Evolutionary conservation across 192 early-diverging fungal genomes (phyloP).

Genomic region (Coemansia sp.): DNA sequence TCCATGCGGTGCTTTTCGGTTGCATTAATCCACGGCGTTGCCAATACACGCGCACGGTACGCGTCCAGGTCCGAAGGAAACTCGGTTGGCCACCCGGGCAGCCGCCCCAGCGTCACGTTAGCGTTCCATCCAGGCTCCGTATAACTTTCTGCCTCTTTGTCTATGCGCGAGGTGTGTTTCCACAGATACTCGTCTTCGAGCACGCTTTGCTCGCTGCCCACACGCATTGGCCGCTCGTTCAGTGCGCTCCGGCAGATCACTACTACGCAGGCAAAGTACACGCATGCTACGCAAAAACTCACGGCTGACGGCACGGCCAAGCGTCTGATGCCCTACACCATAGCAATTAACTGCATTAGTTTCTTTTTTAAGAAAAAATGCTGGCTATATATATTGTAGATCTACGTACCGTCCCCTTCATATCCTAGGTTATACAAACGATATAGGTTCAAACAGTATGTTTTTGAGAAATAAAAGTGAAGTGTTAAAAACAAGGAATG

Average conservation of each 20-base stretch:
- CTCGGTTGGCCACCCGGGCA: slow-evolving; percentile 39
- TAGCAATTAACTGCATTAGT: too few species aligned
- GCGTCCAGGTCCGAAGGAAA: slow-evolving; percentile 31
- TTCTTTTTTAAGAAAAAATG: too few species aligned
- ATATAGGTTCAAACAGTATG: not conserved
- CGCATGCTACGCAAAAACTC: slow-evolving; percentile 15
- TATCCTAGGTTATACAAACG: not conserved
- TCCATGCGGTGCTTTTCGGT: slow-evolving; percentile 31
- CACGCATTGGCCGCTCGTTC: not conserved
- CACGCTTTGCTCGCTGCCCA: not conserved
- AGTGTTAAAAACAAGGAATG: too few species aligned
- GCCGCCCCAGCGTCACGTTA: slow-evolving; percentile 17
- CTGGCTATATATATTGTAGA: slow-evolving; percentile 1
- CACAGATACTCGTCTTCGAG: not conserved
- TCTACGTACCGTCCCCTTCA: slow-evolving; percentile 16
- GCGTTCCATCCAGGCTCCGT: not conserved
- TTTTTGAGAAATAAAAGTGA: not conserved
- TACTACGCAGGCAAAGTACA: slow-evolving; percentile 26
- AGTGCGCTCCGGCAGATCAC: slow-evolving; percentile 15
- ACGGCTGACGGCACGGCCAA: slow-evolving; percentile 36
- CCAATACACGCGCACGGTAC: slow-evolving; percentile 28
- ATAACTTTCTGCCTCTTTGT: not conserved
- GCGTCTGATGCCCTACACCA: slow-evolving; percentile 30
- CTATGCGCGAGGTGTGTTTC: not conserved
- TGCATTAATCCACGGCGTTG: slow-evolving; percentile 13